Base-by-base conservation (phyloP, 805 yeast genomes). In the Lachancea lanzarotensis region DNA sequence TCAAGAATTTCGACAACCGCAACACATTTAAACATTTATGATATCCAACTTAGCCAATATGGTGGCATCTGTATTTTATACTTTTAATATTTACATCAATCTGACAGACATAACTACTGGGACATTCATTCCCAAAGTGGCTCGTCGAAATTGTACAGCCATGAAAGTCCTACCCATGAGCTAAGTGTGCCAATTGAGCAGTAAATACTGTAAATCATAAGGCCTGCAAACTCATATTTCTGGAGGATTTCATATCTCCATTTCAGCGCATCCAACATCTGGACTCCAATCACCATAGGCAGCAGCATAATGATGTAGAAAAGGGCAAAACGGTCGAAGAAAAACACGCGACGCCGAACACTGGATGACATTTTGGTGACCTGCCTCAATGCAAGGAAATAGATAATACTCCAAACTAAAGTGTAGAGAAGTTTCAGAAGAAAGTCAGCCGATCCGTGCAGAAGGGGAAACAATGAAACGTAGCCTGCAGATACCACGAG, bases 111-210 rank as follows among this genome's bases (percentile, higher is more conserved):
- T 41, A 26, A 52, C 39, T 25, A 3, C n/a, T 25, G 19, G 18
- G 5, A 13, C 5, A n/a, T 17, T 29, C 35, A 45, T 45, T 42
- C 68, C 88, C 89, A 82, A 2, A 84, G 69, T 5, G 76, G 71
- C 55, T 88, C 95, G 59, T 84, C 90, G 45, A 86, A 79, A 62
- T 88, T 86, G 59, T 86, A 90, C 43, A 85, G 67, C 96, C 96
- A 90, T 48, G 85, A 80, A 52, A 89, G 76, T 7, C 95, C 93
- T 51, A 83, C 75, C 95, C 96, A 93, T 40, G 95, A 79, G 37
- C 86, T 73, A 8, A 90, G 70, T 6, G 93, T 79, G 2, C 98
- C 99, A 15, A 86, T 48, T 0, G 87, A 78, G 63, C 97, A 87
- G 65, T 91, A 91, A 6, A 87, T 82, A 51, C 96, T 86, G 46